These are phyloP conservation scores for Cyclotella cryptica DNA, from an alignment of 108 stramenopile species.

Conservation along the genomic window DNA sequence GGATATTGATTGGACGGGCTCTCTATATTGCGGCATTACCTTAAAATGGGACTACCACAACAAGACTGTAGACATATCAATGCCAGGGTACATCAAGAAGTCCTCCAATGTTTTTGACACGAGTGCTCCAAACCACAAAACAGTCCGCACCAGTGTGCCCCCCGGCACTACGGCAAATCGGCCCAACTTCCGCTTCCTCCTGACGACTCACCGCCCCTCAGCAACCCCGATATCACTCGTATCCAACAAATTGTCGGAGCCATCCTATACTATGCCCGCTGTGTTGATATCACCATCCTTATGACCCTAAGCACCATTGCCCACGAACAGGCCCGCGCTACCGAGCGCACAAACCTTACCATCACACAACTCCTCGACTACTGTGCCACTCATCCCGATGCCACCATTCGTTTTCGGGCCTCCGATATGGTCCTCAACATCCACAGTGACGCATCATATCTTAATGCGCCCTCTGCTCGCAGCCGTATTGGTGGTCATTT, in stretches of 20 bases:
- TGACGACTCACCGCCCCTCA: constrained; percentile 36
- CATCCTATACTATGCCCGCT: constrained; percentile 58
- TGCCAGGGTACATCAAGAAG: constrained; percentile 61
- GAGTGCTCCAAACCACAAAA: constrained; percentile 45
- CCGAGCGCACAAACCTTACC: constrained; percentile 5
- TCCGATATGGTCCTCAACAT: constrained; percentile 39
- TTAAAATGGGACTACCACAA: constrained; percentile 55
- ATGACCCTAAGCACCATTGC: constrained; percentile 44
- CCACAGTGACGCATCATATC: constrained; percentile 52
- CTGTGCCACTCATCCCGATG: constrained; percentile 46
- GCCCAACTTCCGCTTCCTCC: constrained; percentile 26
- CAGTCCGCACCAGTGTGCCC: constrained; percentile 26
- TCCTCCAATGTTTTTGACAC: constrained; percentile 41
- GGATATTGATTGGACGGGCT: constrained; percentile 41
- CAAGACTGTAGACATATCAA: constrained; percentile 42
- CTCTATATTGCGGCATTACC: constrained; percentile 44
- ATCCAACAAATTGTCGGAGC: constrained; percentile 50
- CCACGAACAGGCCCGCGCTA: constrained; percentile 29
- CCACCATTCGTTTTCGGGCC: constrained; percentile 11
- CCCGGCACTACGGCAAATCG: constrained; percentile 42
- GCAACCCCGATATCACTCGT: constrained; percentile 18
- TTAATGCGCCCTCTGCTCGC: constrained; percentile 37
- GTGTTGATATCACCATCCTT: constrained; percentile 48
- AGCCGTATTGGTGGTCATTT: constrained; percentile 43
- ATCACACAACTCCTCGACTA: constrained; percentile 53